A percentile compares a stretch with the other conserved stretches of the same genome.
Evolutionary conservation across 192 early-diverging fungal species (phyloP).

Genomic region (Irineochytrium annulatum): DNA sequence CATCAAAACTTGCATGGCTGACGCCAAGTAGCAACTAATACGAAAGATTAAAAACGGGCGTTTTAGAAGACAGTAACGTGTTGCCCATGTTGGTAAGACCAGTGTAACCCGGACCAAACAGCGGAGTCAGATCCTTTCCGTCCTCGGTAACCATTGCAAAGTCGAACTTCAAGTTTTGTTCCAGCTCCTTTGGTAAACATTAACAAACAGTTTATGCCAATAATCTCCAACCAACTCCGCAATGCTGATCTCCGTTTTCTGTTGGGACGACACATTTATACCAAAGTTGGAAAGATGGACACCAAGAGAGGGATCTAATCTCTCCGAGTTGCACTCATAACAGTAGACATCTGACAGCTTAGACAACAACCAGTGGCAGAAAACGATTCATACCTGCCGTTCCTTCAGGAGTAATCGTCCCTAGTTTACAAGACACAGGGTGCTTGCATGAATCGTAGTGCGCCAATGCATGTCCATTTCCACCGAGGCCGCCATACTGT

Average conservation of each 20-base stretch:
- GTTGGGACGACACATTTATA: constrained; percentile 75
- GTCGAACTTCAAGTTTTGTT: constrained; percentile 94
- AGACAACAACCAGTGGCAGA: not conserved
- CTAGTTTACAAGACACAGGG: constrained; percentile 82
- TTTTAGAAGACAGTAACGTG: constrained; percentile 44
- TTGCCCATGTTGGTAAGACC: constrained; percentile 95
- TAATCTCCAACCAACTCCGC: constrained; percentile 70
- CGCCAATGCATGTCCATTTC: constrained; percentile 86
- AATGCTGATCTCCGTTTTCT: constrained; percentile 89
- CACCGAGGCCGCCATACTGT: constrained; percentile 88
- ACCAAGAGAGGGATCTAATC: constrained; percentile 71
- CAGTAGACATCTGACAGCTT: constrained; percentile 68
- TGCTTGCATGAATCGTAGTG: constrained; percentile 83
- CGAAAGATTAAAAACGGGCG: not conserved
- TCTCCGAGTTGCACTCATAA: constrained; percentile 79
- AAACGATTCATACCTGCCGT: constrained; percentile 62
- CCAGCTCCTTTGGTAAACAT: no score
- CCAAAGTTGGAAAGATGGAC: constrained; percentile 81
- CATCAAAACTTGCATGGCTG: constrained; percentile 87
- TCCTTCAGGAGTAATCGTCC: constrained; percentile 97
- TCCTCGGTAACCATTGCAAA: constrained; percentile 97
- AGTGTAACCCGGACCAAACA: constrained; percentile 88
- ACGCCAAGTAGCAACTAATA: constrained; percentile 92
- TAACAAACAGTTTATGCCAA: constrained; percentile 3
- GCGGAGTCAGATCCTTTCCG: constrained; percentile 74